Percentiles rank a stretch among this genome's conserved stretches.
Evolutionary conservation across 140 eudicot species (phyloP).

Genomic region (Flaveria floridana): DNA sequence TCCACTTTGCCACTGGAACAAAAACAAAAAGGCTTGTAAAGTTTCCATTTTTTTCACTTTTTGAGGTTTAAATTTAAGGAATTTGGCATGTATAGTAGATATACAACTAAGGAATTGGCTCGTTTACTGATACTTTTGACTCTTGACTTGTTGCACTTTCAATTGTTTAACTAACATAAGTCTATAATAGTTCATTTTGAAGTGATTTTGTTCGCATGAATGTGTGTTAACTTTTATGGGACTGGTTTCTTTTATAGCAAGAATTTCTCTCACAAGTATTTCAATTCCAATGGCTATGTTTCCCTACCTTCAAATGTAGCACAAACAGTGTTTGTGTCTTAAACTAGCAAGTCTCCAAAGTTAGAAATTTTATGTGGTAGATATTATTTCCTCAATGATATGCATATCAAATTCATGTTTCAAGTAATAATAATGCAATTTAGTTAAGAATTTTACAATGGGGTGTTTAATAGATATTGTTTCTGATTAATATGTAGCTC

Average conservation of each 20-base stretch:
- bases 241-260: not conserved
- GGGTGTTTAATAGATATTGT: not conserved
- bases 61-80: not conserved
- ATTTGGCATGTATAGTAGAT: not conserved
- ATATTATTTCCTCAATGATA: not conserved
- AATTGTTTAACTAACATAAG: not conserved
- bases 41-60: not conserved
- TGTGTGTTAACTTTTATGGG: not conserved
- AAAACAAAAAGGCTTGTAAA: not conserved
- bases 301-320: not conserved
- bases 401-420: not conserved
- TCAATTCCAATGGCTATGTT: not conserved
- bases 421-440: not conserved
- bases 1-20: not conserved
- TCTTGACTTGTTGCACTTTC: not conserved
- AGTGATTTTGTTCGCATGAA: not conserved
- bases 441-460: not conserved
- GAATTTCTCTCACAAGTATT: not conserved
- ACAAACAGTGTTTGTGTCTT: not conserved
- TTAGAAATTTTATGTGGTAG: not conserved
- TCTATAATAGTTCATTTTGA: not conserved
- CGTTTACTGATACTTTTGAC: not conserved
- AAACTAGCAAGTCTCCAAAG: not conserved
- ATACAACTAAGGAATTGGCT: not conserved
- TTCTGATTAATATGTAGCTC: constrained; percentile 4